Conservation (phyloP, 208 protist species). For the Acanthamoeba lugdunensis region DNA sequence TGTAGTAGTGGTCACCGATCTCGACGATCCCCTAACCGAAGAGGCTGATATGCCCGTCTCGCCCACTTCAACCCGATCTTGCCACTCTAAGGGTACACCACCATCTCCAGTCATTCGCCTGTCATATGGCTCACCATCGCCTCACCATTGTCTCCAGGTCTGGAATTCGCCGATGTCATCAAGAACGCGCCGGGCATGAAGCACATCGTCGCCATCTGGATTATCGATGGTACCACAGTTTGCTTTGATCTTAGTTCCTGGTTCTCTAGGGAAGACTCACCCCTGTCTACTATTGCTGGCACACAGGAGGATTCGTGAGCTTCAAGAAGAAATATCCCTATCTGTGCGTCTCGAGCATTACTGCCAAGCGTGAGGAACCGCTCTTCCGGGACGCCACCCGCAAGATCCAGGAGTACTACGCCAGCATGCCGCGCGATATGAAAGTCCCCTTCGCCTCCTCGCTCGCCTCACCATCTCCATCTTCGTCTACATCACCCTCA, state of each 20-base stretch:
- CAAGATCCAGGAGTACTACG: conserved; percentile 13
- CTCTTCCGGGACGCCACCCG: conserved; percentile 11
- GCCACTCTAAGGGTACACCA: neutral
- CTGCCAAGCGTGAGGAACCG: conserved; percentile 1
- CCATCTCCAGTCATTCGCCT: neutral
- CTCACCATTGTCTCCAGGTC: neutral
- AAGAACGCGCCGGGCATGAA: conserved; percentile 28
- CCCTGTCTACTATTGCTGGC: no score
- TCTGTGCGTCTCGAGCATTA: conserved; percentile 11
- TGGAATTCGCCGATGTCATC: conserved; percentile 1
- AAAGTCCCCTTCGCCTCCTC: neutral
- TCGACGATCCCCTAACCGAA: neutral
- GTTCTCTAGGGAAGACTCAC: neutral
- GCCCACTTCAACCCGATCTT: neutral
- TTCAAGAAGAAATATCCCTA: conserved; percentile 22
- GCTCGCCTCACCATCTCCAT: neutral
- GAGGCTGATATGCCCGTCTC: neutral
- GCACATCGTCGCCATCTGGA: conserved; percentile 1
- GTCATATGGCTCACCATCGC: neutral
- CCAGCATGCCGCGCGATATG: neutral
- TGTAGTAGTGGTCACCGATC: neutral
- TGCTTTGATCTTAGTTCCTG: neutral
- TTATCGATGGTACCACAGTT: neutral
- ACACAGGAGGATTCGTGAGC: neutral
- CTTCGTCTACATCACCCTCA: neutral